Evolutionary conservation across 176 grass and related monocot species (phyloP), one percentile per base, ranked within the genome.

Genomic region (Bonia amplexicaulis): DNA sequence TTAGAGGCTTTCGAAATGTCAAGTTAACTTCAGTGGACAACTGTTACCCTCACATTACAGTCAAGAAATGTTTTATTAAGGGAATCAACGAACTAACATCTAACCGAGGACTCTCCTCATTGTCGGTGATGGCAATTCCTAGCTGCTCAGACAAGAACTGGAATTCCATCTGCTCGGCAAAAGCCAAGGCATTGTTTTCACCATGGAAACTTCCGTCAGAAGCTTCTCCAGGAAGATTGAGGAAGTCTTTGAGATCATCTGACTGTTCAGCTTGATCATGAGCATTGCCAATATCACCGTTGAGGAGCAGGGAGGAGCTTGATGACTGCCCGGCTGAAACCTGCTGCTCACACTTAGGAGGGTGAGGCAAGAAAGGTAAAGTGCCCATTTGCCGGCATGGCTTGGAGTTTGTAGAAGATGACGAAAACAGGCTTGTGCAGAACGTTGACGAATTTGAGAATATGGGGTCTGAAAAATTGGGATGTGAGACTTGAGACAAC

Each of bases 101-200:
- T 82, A 99, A 82, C 17, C 31, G 80, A 67, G 84, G 93, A 67
- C 86, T 99, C 71, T 95, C 88, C 58, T 85, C 93, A 46, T 92
- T 99, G 44, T 94, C 90, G n/a, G 91, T 95, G 41, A 98, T 94
- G 69, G 87, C 86, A 79, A 98, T 94, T 66, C 91, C 96, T 49
- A 98, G 88, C 86, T 98, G 88, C 67, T 98, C 96, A 40, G 96
- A 98, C 73, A 98, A 84, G n/a, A 92, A 85, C 79, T 95, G 93
- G 73, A 98, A 88, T 12, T 98, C 96, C 84, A 98, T 98, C 82
- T 94, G 89, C 85, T 98, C 87, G 4, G 35, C 35, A 37, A 37
- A 80, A 81, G 69, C 83, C 41, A 89, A 79, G 29, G 70, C 77
- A 70, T 83, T 85, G 72, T 80, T 90, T 69, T 90, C 93, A 74